Base-by-base conservation (phyloP, 495 filamentous ascomycete species). In the Lichenothelia convexa region DNA sequence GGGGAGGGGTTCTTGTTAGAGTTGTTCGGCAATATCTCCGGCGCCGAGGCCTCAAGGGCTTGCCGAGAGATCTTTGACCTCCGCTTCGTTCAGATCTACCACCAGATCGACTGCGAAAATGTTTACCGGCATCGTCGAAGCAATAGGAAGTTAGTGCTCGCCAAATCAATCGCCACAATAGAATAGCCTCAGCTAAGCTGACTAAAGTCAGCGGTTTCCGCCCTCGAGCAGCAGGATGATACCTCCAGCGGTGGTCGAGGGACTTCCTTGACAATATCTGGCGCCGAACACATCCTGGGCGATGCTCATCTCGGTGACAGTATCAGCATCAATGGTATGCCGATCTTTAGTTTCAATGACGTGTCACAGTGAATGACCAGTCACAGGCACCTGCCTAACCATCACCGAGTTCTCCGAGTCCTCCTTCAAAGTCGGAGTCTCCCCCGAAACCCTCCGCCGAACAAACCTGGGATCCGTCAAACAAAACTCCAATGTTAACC, bases 61-160 rank as follows among this genome's bases (percentile, higher is more conserved):
- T n/a, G n/a, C n/a, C n/a, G n/a, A n/a, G n/a, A n/a, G n/a, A n/a
- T n/a, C n/a, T n/a, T n/a, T n/a, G n/a, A n/a, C n/a, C n/a, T n/a
- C n/a, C n/a, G n/a, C n/a, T n/a, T n/a, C n/a, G n/a, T n/a, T n/a
- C n/a, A n/a, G n/a, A n/a, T n/a, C n/a, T n/a, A n/a, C n/a, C n/a
- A n/a, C n/a, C n/a, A n/a, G n/a, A n/a, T n/a, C n/a, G n/a, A n/a
- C n/a, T n/a, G n/a, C n/a, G 53, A 70, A 34, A 31, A 97, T 97
- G 89, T 97, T 97, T 55, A 97, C 89, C 34, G 89, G 89, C 42
- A 80, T 99, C 41, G 82, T 99, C 27, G 91, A 99, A 62, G 78
- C 73, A 33, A 80, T 95, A 31, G 91, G 91, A 57, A 83, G 91
- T 91, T 60, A 59, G 70, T 59, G 15, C 11, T 22, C 36, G 22